Conservation (phyloP, 345 rosid genomes). For the Salix purpurea region DNA sequence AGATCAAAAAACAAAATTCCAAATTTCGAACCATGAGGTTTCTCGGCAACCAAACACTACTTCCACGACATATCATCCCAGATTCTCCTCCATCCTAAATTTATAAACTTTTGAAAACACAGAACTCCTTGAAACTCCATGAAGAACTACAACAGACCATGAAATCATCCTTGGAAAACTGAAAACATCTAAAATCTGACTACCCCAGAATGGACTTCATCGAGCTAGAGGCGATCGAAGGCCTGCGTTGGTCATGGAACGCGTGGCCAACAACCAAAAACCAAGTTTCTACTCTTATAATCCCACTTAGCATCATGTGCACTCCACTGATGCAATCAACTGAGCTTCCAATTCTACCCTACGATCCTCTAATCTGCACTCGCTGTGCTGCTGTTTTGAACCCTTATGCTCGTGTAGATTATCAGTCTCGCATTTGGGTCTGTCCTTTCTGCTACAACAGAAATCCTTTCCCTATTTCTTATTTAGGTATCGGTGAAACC, state of each 20-base stretch:
- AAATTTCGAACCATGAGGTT: background rate
- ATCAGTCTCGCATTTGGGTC: constrained; percentile 75
- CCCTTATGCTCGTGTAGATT: constrained; percentile 90
- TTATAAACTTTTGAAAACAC: background rate
- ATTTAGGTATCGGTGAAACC: constrained; percentile 68
- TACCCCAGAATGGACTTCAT: constrained; percentile 63
- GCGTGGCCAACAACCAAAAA: constrained; percentile 81
- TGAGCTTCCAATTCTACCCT: constrained; percentile 82
- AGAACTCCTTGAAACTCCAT: background rate
- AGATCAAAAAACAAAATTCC: background rate
- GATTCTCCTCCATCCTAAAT: background rate
- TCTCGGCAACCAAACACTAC: constrained; percentile 9
- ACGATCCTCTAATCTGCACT: constrained; percentile 71
- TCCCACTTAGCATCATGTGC: constrained; percentile 78
- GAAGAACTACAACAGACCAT: background rate
- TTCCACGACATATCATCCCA: background rate
- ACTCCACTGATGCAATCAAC: constrained; percentile 75
- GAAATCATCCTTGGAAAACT: background rate
- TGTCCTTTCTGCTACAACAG: constrained; percentile 74
- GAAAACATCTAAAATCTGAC: background rate
- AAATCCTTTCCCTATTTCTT: constrained; percentile 71
- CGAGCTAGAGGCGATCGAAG: constrained; percentile 87
- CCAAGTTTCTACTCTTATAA: constrained; percentile 51
- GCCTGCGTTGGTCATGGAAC: constrained; percentile 95
- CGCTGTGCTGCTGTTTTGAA: constrained; percentile 70